Evolutionary conservation across 305 asterid species (phyloP), one percentile per base, ranked within the genome.

Genomic region (Fraxinus platypoda): DNA sequence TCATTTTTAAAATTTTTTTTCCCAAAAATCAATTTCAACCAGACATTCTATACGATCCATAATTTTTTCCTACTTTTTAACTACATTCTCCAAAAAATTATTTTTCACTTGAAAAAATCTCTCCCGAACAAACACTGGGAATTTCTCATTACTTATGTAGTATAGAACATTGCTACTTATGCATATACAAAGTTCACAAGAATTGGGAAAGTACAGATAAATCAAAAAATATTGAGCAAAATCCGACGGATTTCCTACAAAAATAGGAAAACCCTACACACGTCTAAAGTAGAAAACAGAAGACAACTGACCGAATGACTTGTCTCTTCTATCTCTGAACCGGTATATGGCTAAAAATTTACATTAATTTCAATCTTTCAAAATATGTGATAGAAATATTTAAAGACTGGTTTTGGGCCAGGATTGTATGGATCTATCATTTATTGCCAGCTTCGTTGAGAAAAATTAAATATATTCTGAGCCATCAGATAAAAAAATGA

Each of bases 221-320:
- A 4, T 17, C 8, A 15, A 3, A 4, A 52, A 52, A 52, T 3
- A 52, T 17, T 52, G 8, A 17, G 25, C 46, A 52, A 52, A 52
- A 17, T 52, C 28, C 12, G 2, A 21, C 0, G 8, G 12, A 59
- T 59, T n/a, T 59, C 70, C 26, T 7, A n/a, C 9, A 59, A 59
- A n/a, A 59, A 6, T 59, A 59, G 4, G 13, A 62, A 23, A 7
- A 62, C 31, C 66, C n/a, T 77, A 72, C 43, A 17, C 11, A 17
- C 26, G 41, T 7, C 31, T 8, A 11, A 15, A 80, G 76, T 74
- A 33, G 75, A 83, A 77, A 82, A 49, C 41, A 33, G 68, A 78
- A 78, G 57, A 77, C 15, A 84, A 85, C 98, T 86, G 84, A 95
- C 98, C 95, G 85, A 94, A 86, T 54, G 98, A 90, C 78, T 87